These are phyloP conservation scores for Aeschynomene evenia DNA, from an alignment of 306 rosid genomes.

Conservation along the genomic window DNA sequence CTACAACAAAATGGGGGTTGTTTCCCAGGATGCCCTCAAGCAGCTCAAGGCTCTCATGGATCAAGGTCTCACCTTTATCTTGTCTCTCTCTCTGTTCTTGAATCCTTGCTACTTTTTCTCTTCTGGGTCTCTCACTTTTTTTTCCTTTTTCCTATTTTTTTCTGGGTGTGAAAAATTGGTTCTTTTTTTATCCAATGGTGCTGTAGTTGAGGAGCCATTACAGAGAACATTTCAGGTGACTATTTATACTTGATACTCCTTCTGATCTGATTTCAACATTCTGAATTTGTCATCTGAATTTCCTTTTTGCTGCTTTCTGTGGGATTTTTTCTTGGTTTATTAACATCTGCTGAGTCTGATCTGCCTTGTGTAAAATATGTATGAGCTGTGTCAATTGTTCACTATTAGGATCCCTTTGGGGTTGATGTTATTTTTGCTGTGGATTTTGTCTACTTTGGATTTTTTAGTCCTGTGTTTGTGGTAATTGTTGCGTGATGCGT, in stretches of 20 bases:
- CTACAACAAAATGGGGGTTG: slow-evolving; percentile 54
- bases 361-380: slow-evolving; percentile 5
- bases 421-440: background rate
- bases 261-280: slow-evolving; percentile 34
- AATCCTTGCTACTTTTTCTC: background rate
- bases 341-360: slow-evolving; percentile 24
- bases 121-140: background rate
- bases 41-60: slow-evolving; percentile 68
- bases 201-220: slow-evolving; percentile 73
- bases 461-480: slow-evolving; percentile 11
- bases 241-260: slow-evolving; percentile 19
- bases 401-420: background rate
- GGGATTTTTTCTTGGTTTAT: background rate
- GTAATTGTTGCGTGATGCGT: slow-evolving; percentile 7
- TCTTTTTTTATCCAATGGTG: slow-evolving; percentile 28
- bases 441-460: slow-evolving; percentile 1
- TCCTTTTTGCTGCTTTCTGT: slow-evolving; percentile 4
- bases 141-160: background rate
- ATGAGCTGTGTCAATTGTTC: background rate
- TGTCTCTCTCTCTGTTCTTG: slow-evolving; percentile 1
- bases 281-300: background rate
- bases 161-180: background rate
- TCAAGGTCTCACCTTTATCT: slow-evolving; percentile 56
- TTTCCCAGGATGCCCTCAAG: slow-evolving; percentile 70
- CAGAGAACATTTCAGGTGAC: slow-evolving; percentile 76